Base-by-base conservation (phyloP, 2,329 filamentous ascomycete species). In the Trichoderma simmonsii region DNA sequence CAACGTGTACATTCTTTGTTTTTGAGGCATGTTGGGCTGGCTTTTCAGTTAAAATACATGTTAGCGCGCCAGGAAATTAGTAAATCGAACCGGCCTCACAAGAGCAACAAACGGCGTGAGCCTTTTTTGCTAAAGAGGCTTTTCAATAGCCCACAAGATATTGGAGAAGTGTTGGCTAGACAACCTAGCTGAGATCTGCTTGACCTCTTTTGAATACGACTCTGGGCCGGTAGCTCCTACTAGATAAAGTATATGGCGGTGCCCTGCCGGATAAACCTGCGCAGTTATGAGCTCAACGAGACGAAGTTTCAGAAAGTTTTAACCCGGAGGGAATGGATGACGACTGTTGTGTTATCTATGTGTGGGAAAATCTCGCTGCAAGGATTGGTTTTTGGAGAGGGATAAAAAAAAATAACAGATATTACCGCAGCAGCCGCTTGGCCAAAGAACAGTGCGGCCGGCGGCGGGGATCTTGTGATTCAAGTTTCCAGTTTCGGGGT, bases 401-500 rank as follows among this genome's bases (percentile, higher is more conserved):
- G 59, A 36, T 36, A 26, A 26, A 36, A 61, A 61, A 70, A 36
- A 63, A 5, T 28, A 43, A 43, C 15, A 43, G 28, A 32, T 70
- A 64, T 71, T 64, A 64, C 60, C 68, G 68, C 68, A 63, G 60
- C 51, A 71, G 68, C 68, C 68, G 69, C 69, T 54, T 59, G 36
- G 60, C 18, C 54, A 30, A 60, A 30, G 28, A 15, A 32, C 68
- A 63, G 60, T 30, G 60, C 32, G 62, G 66, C 48, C 54, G 34
- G 43, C 59, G n/a, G 70, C 64, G 71, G 71, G 71, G 71, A 68
- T 62, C 65, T 72, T 68, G 64, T 48, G 59, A 63, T 72, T 72
- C 64, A 72, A 51, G 57, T 39, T 68, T 66, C 62, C 54, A 71
- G 51, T 59, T 59, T 66, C 61, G 61, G 64, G 64, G 64, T 72